phyloP scores from a whole-genome alignment of 2,329 filamentous ascomycete species.

The Fusarium musae region DNA sequence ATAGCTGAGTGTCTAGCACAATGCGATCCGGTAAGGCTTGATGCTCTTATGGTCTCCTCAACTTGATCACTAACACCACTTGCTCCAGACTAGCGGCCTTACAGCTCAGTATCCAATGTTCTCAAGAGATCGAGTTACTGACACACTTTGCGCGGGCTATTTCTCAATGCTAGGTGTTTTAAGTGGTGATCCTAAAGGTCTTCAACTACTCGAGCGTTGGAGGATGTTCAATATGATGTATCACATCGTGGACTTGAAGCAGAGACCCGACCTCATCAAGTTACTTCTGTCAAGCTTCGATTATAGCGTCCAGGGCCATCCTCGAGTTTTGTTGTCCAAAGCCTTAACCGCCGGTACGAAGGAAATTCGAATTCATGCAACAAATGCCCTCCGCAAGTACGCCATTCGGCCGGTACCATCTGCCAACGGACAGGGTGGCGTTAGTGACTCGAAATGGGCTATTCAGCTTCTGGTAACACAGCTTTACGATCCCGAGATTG shows the following conservation, averaged over 20 bases:
- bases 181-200: slow-evolving; percentile 82
- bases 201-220: slow-evolving; percentile 94
- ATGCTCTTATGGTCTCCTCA: background rate
- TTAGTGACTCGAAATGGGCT: slow-evolving; percentile 89
- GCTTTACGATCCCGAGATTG: slow-evolving; percentile 95
- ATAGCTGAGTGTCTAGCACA: slow-evolving; percentile 96
- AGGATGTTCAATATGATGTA: slow-evolving; percentile 99
- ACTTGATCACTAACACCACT: slow-evolving; percentile 35
- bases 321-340: slow-evolving; percentile 91
- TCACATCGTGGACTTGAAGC: slow-evolving; percentile 91
- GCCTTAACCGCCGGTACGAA: slow-evolving; percentile 92
- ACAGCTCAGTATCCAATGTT: slow-evolving; percentile 91
- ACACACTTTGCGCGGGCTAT: slow-evolving; percentile 91
- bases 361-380: slow-evolving; percentile 89
- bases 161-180: slow-evolving; percentile 91
- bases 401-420: slow-evolving; percentile 66
- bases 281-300: slow-evolving; percentile 91
- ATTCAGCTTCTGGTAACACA: slow-evolving; percentile 98
- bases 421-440: slow-evolving; percentile 50
- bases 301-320: slow-evolving; percentile 88
- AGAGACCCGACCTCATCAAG: slow-evolving; percentile 91
- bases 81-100: slow-evolving; percentile 69
- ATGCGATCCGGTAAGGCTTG: slow-evolving; percentile 78
- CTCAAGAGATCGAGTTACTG: slow-evolving; percentile 82
- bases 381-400: slow-evolving; percentile 87